A percentile compares a stretch with the other conserved stretches of the same genome.
phyloP scores from a whole-genome alignment of 2,329 filamentous ascomycete species.

The Pestalotiopsis sp. region DNA sequence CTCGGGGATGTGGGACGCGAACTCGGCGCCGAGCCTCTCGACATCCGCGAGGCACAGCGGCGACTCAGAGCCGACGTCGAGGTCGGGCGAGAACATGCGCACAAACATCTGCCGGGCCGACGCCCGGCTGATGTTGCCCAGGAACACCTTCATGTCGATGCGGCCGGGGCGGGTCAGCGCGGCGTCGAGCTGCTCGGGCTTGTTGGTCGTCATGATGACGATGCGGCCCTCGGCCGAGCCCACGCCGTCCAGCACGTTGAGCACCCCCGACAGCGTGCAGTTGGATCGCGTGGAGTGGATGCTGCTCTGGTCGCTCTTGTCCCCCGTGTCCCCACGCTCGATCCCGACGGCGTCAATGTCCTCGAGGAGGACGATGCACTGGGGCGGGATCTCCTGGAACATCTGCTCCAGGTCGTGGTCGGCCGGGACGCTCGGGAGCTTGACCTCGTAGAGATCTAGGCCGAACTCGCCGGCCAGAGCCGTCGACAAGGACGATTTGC shows the following conservation, averaged over 20 bases:
- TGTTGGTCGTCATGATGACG: constrained; percentile 69
- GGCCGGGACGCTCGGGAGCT: constrained; percentile 38
- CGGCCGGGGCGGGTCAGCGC: constrained; percentile 63
- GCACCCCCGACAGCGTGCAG: constrained; percentile 60
- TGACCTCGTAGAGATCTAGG: constrained; percentile 54
- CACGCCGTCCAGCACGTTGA: constrained; percentile 67
- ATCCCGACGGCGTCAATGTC: constrained; percentile 54
- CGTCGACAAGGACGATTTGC: constrained; percentile 48
- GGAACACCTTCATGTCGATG: constrained; percentile 59
- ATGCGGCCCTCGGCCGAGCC: constrained; percentile 66
- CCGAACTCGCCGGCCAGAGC: constrained; percentile 53
- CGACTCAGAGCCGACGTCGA: neutral
- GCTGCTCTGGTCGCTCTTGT: constrained; percentile 23
- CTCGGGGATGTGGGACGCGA: constrained; percentile 31
- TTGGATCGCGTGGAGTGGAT: constrained; percentile 24
- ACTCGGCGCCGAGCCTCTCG: constrained; percentile 27
- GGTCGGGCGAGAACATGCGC: constrained; percentile 34
- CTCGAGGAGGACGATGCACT: constrained; percentile 58
- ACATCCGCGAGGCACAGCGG: constrained; percentile 14
- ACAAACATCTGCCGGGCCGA: constrained; percentile 37
- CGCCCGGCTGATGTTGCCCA: constrained; percentile 35
- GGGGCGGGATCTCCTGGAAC: constrained; percentile 51
- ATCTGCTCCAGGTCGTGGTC: constrained; percentile 53
- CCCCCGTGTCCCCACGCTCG: constrained; percentile 33
- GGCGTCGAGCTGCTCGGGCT: constrained; percentile 58